Conservation (phyloP, 306 rosid genomes). For the Dalbergia cochinchinensis region DNA sequence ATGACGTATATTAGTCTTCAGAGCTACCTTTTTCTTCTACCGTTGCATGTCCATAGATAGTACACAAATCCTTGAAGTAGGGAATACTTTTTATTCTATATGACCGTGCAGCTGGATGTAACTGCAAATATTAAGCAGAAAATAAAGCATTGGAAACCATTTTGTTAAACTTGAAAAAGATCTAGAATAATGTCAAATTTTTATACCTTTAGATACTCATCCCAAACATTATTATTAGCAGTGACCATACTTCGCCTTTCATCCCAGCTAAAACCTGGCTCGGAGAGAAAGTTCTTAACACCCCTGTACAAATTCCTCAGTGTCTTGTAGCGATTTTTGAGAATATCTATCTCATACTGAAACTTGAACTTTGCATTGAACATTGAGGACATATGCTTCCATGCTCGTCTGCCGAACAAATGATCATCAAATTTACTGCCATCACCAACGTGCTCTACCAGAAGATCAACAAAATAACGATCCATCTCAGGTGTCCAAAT, state of each 20-base stretch:
- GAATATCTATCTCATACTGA: slow-evolving; percentile 80
- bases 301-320: slow-evolving; percentile 70
- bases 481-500: slow-evolving; percentile 89
- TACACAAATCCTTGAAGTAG: slow-evolving; percentile 59
- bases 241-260: slow-evolving; percentile 72
- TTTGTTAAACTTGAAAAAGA: not conserved
- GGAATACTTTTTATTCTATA: slow-evolving; percentile 75
- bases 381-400: slow-evolving; percentile 70
- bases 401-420: slow-evolving; percentile 73
- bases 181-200: slow-evolving; percentile 8
- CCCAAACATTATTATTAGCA: slow-evolving; percentile 77
- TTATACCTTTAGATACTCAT: slow-evolving; percentile 71
- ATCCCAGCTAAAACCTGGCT: slow-evolving; percentile 76
- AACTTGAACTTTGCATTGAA: slow-evolving; percentile 75
- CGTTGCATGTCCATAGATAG: slow-evolving; percentile 58
- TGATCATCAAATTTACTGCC: slow-evolving; percentile 71
- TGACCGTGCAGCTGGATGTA: slow-evolving; percentile 63
- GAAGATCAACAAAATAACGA: slow-evolving; percentile 72
- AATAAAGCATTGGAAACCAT: slow-evolving; percentile 26
- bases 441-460: slow-evolving; percentile 67
- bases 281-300: slow-evolving; percentile 63
- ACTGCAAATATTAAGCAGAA: slow-evolving; percentile 53
- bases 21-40: slow-evolving; percentile 57
- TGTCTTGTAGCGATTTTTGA: slow-evolving; percentile 78
- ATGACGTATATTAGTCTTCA: slow-evolving; percentile 14